Evolutionary conservation across 139 green algal species (phyloP).

Genomic region (Picochlorum sp.): DNA sequence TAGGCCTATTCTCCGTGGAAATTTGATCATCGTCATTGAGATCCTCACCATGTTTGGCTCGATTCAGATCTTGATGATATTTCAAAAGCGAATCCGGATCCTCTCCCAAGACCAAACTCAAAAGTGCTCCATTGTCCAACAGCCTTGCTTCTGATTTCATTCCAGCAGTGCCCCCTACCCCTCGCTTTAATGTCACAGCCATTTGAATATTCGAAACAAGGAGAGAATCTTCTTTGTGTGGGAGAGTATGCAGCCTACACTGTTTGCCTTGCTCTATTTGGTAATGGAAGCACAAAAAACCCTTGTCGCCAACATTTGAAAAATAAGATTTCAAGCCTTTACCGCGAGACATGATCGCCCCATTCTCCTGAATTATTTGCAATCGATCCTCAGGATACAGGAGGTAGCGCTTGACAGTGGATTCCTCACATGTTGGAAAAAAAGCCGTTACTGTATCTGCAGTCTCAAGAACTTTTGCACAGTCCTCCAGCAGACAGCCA

Average conservation of each 20-base stretch:
- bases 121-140: conserved; percentile 17
- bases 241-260: neutral
- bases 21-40: neutral
- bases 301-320: conserved; percentile 19
- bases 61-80: conserved; percentile 13
- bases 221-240: neutral
- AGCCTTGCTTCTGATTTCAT: conserved; percentile 31
- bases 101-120: conserved; percentile 20
- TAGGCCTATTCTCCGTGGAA: neutral
- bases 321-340: conserved; percentile 9
- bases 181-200: conserved; percentile 37
- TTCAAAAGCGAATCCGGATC: neutral
- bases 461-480: neutral
- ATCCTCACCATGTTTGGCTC: neutral
- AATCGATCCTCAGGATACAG: conserved; percentile 12
- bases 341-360: conserved; percentile 4
- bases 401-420: conserved; percentile 34
- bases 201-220: conserved; percentile 33
- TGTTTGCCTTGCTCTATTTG: no score
- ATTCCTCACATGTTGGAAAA: conserved; percentile 18
- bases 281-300: conserved; percentile 41
- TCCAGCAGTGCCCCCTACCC: conserved; percentile 53
- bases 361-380: conserved; percentile 5
- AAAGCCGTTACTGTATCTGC: conserved; percentile 12
- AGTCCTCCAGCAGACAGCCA: conserved; percentile 3